phyloP scores from a whole-genome alignment of 345 rosid species.

The Lumnitzera racemosa region DNA sequence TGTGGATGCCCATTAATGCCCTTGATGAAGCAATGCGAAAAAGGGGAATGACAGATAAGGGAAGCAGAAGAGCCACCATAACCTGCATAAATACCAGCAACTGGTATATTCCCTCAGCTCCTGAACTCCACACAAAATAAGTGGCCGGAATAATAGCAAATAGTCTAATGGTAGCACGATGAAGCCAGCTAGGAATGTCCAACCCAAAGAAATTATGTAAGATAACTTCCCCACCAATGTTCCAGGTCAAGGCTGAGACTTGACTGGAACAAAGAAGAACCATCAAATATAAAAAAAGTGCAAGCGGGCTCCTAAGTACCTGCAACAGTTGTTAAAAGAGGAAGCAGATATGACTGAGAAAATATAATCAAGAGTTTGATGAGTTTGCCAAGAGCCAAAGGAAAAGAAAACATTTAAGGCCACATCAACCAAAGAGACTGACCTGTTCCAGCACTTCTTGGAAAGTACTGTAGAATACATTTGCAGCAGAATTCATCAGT shows the following conservation, averaged over 20 bases:
- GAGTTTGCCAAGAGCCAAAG: neutral
- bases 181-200: constrained; percentile 92
- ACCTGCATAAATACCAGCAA: constrained; percentile 80
- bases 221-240: constrained; percentile 65
- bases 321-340: constrained; percentile 22
- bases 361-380: neutral
- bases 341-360: neutral
- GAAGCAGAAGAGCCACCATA: constrained; percentile 74
- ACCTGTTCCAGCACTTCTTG: constrained; percentile 98
- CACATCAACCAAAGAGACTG: constrained; percentile 7
- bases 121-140: constrained; percentile 80
- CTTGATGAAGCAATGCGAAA: constrained; percentile 85
- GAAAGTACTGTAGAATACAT: constrained; percentile 73
- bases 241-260: constrained; percentile 72
- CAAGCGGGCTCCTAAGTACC: constrained; percentile 62
- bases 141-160: constrained; percentile 80
- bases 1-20: constrained; percentile 74
- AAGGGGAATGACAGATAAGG: constrained; percentile 86
- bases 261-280: constrained; percentile 70
- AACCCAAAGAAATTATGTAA: constrained; percentile 67
- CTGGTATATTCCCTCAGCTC: constrained; percentile 87
- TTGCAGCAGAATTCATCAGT: constrained; percentile 81
- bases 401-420: constrained; percentile 8
- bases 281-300: constrained; percentile 45
- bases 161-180: constrained; percentile 72